A percentile compares a stretch with the other conserved stretches of the same genome.
Conservation (phyloP, 306 rosid species). For the Senna tora region DNA sequence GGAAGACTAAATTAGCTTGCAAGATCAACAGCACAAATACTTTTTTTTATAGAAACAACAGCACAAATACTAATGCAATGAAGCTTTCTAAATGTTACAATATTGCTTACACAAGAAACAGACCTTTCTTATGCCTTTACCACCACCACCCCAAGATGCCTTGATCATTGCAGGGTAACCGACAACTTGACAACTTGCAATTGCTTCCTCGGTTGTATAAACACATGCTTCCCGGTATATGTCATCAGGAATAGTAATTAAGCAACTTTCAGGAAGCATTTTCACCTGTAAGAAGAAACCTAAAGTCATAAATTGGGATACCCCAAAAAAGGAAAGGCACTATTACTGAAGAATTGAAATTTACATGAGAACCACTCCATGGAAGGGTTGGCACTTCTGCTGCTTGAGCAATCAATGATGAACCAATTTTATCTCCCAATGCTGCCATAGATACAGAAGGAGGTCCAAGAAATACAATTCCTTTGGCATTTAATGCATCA, state of each 20-base stretch:
- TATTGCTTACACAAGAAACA: constrained; percentile 43
- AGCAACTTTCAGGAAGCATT: constrained; percentile 69
- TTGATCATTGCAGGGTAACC: constrained; percentile 99
- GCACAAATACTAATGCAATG: background rate
- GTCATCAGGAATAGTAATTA: constrained; percentile 85
- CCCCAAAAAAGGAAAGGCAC: constrained; percentile 19
- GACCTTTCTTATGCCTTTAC: constrained; percentile 99
- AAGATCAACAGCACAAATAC: constrained; percentile 26
- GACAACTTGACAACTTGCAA: constrained; percentile 93
- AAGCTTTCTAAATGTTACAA: constrained; percentile 21
- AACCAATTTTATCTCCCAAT: constrained; percentile 98
- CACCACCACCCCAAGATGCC: constrained; percentile 99
- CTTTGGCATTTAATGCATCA: constrained; percentile 88
- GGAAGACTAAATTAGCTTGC: constrained; percentile 15
- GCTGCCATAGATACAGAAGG: constrained; percentile 96
- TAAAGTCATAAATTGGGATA: constrained; percentile 21
- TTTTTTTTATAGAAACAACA: no score
- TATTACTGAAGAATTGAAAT: constrained; percentile 23
- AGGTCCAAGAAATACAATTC: constrained; percentile 95
- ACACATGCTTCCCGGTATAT: constrained; percentile 95
- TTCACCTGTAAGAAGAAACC: constrained; percentile 68
- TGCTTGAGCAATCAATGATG: constrained; percentile 97
- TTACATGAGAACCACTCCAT: constrained; percentile 99
- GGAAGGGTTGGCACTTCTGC: constrained; percentile 98
- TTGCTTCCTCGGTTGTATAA: constrained; percentile 94